Base-by-base conservation (phyloP, 495 filamentous ascomycete genomes). In the Stereocaulon alpinum region DNA sequence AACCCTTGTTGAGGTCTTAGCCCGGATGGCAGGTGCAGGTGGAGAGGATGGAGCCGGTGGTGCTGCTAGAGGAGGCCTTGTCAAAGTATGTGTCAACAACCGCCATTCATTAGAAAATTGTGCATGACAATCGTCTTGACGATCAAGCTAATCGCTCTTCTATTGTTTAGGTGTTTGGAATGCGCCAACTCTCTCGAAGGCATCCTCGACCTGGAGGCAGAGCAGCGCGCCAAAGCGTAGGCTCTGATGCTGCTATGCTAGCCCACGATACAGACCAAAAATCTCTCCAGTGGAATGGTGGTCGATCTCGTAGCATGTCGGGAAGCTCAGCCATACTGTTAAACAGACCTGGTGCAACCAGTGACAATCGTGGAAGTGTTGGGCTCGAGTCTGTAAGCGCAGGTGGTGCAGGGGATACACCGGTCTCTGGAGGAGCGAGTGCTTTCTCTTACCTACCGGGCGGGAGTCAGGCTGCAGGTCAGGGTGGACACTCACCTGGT, bases 161-260 rank as follows among this genome's bases (percentile, higher is more conserved):
- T 14, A 48, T 43, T 58, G 29, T 63, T 44, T 47, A 80, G 76
- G 89, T 91, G 24, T 91, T 96, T 67, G 92, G 91, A 27, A 89
- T 90, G 81, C 88, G 92, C 20, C 92, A 97, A 70, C 78, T 97
- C 11, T 91, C 89, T 14, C 84, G 85, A 58, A 86, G 91, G 59
- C 75, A 80, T 56, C 78, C 85, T 50, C 76, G 85, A 41, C 80
- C 78, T 51, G 80, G 75, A 63, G 75, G 76, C 14, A 76, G 75
- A 48, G 79, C 83, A 11, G 79, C 83, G 9, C 80, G 89, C 15
- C 82, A 88, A 59, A 92, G 87, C 64, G 82, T 91, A 70, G 80
- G 85, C 11, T 95, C 89, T 17, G 85, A 83, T 65, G 84, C 87
- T 24, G 88, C 84, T 14, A 95, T 96, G 78, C 71, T 95, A 40